A percentile compares a stretch with the other conserved stretches of the same genome.
These are phyloP conservation scores for Pyrus pyrifolia DNA, from an alignment of 306 rosid genomes.

Conservation along the genomic window DNA sequence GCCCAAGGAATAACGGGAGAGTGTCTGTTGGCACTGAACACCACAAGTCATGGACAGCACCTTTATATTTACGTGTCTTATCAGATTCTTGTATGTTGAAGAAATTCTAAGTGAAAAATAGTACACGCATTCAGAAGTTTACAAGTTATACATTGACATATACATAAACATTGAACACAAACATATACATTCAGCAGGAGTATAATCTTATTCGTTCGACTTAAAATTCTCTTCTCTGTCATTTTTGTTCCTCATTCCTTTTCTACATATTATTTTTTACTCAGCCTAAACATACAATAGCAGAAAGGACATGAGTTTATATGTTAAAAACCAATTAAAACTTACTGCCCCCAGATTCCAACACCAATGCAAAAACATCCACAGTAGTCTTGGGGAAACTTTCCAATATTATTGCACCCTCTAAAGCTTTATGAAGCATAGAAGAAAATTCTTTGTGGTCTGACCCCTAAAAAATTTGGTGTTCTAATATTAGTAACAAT, in stretches of 20 bases:
- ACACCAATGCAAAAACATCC: slow-evolving; percentile 89
- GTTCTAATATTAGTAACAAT: slow-evolving; percentile 17
- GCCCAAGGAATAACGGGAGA: background rate
- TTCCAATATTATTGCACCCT: slow-evolving; percentile 87
- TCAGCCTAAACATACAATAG: background rate
- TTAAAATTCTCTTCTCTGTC: background rate
- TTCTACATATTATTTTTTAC: background rate
- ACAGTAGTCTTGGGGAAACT: slow-evolving; percentile 90
- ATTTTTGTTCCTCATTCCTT: background rate
- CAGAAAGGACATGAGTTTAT: background rate
- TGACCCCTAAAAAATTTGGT: slow-evolving; percentile 47
- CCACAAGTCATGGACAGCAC: background rate
- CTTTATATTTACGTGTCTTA: background rate
- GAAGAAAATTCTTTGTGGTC: slow-evolving; percentile 73
- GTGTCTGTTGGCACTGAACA: too few relatives aligned
- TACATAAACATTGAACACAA: background rate
- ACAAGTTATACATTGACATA: too few relatives aligned
- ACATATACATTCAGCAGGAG: background rate
- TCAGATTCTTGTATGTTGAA: background rate
- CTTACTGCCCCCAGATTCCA: slow-evolving; percentile 98
- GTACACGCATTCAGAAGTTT: too few relatives aligned
- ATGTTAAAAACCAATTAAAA: slow-evolving; percentile 11
- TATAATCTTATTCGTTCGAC: background rate
- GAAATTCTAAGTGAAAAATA: background rate
- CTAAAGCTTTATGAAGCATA: slow-evolving; percentile 90